Percentiles rank a stretch among this genome's conserved stretches.
These are phyloP conservation scores for Cryphonectria japonica DNA, from an alignment of 2,329 filamentous ascomycete species.

Conservation along the genomic window DNA sequence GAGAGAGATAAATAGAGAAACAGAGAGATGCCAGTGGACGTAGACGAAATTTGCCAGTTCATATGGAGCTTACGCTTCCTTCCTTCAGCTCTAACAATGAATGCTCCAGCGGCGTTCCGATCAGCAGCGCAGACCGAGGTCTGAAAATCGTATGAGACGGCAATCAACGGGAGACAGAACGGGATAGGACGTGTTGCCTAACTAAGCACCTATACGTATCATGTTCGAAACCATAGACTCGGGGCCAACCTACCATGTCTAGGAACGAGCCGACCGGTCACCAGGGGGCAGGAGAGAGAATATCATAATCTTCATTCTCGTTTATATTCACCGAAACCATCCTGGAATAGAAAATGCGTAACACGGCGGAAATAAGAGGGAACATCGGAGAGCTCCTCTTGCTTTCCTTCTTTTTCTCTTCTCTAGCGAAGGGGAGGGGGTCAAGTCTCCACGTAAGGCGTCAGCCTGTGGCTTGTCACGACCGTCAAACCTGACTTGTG, in stretches of 20 bases:
- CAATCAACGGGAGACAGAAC: constrained; percentile 1
- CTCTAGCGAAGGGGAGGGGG: background rate
- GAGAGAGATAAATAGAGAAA: background rate
- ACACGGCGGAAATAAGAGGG: constrained; percentile 10
- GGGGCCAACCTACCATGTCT: constrained; percentile 15
- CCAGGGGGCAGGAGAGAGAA: background rate
- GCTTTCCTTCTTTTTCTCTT: background rate
- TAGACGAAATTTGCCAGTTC: background rate
- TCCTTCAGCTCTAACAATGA: background rate
- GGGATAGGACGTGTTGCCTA: background rate
- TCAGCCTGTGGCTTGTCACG: constrained; percentile 4
- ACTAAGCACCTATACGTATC: constrained; percentile 6
- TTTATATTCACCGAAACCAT: constrained; percentile 10
- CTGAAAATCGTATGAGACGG: background rate
- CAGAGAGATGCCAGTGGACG: background rate
- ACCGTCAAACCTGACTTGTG: constrained; percentile 8
- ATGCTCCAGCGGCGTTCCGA: background rate
- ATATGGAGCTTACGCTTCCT: background rate
- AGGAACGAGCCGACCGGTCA: constrained; percentile 14
- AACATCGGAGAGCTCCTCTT: background rate
- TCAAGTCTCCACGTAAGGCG: background rate
- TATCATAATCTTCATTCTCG: constrained; percentile 15
- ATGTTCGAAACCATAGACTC: constrained; percentile 13
- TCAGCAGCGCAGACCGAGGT: constrained; percentile 6
- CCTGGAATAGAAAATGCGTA: constrained; percentile 6